phyloP scores from a whole-genome alignment of 2,329 filamentous ascomycete genomes.

The Gliomastix tumulicola region DNA sequence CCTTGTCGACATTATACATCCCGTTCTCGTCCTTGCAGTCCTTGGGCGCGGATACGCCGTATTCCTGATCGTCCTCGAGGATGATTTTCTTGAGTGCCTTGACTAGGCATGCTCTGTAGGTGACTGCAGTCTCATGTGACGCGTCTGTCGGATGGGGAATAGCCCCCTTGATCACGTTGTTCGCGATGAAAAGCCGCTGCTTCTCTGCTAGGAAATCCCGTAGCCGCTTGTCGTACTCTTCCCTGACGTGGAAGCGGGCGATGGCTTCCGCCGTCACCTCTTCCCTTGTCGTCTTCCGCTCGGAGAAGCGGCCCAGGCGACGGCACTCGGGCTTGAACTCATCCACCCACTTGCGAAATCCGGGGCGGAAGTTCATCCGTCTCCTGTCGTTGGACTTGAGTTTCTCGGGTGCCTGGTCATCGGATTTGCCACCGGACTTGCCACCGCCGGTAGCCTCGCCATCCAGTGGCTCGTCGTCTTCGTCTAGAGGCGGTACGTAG shows the following conservation, averaged over 20 bases:
- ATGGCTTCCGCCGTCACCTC: constrained; percentile 47
- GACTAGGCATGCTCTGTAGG: constrained; percentile 23
- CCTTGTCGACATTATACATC: constrained; percentile 32
- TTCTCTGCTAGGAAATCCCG: constrained; percentile 30
- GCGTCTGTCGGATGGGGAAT: constrained; percentile 19
- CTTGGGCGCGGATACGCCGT: constrained; percentile 20
- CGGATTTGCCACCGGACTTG: constrained; percentile 15
- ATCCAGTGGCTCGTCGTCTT: constrained; percentile 1
- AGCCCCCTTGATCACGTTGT: constrained; percentile 31
- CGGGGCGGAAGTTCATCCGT: constrained; percentile 44
- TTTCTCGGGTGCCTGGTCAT: constrained; percentile 7
- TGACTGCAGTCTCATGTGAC: neutral
- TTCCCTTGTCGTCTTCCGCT: constrained; percentile 25
- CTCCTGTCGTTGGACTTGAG: constrained; percentile 49
- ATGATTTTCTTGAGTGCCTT: constrained; percentile 43
- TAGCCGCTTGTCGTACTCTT: constrained; percentile 35
- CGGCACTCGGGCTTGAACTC: constrained; percentile 53
- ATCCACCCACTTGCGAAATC: constrained; percentile 55
- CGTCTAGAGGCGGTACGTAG: constrained; percentile 23
- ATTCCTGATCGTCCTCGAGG: constrained; percentile 31
- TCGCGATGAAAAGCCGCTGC: constrained; percentile 35
- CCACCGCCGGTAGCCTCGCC: constrained; percentile 15
- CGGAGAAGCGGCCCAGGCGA: constrained; percentile 24
- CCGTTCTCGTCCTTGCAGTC: constrained; percentile 27
- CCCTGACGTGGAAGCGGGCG: constrained; percentile 34